Conservation (phyloP, 768 basidiomycete species). For the Lepiota venenata region DNA sequence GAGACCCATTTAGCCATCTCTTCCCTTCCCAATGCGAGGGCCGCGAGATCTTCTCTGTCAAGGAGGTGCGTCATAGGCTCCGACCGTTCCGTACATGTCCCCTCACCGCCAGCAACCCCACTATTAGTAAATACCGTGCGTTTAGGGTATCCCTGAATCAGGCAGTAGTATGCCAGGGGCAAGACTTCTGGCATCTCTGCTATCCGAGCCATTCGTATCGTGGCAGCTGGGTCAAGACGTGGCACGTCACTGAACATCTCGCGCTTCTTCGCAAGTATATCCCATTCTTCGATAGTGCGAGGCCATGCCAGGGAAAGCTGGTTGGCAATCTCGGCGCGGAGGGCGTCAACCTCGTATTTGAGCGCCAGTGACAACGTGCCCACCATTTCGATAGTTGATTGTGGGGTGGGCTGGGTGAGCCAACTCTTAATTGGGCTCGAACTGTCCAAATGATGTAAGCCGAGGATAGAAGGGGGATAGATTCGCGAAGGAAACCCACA, state of each 20-base stretch:
- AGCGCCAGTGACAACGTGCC: slow-evolving; percentile 5
- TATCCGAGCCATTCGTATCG: slow-evolving; percentile 8
- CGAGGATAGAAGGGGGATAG: not conserved
- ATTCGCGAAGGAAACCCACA: not conserved
- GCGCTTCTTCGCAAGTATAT: slow-evolving; percentile 5
- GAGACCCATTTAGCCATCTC: slow-evolving; percentile 7
- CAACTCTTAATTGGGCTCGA: slow-evolving; percentile 5
- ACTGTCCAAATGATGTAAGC: not conserved
- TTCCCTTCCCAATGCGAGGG: slow-evolving; percentile 5
- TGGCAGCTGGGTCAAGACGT: slow-evolving; percentile 6
- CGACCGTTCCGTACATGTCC: not conserved
- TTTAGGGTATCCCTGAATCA: slow-evolving; percentile 1
- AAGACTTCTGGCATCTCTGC: slow-evolving; percentile 6
- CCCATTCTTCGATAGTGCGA: slow-evolving; percentile 8
- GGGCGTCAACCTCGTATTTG: slow-evolving; percentile 12
- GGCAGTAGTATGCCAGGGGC: slow-evolving; percentile 6
- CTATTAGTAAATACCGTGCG: not conserved
- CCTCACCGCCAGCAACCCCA: not conserved
- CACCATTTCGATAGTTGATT: slow-evolving; percentile 6
- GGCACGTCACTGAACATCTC: slow-evolving; percentile 9
- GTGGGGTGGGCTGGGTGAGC: slow-evolving; percentile 4
- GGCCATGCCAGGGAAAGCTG: slow-evolving; percentile 11
- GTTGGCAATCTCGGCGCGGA: slow-evolving; percentile 6
- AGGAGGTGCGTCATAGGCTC: slow-evolving; percentile 4
- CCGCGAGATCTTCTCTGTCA: not conserved